Conservation (phyloP, 139 green algal species). For the Chlorella sp. region DNA sequence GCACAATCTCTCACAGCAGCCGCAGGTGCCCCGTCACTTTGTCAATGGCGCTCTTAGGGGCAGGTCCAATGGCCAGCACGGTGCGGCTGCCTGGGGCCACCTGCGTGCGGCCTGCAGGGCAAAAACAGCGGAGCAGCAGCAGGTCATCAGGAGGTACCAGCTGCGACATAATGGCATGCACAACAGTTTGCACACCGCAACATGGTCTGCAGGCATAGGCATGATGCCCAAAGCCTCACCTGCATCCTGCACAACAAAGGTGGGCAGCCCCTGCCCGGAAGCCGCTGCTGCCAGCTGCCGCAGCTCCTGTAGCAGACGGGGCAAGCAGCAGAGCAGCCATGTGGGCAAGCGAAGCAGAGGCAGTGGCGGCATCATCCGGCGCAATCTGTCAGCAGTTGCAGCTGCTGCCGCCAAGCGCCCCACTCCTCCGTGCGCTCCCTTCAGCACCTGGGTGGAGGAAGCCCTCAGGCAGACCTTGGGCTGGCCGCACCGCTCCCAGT, state of each 20-base stretch:
- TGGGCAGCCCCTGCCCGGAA: conserved; percentile 1
- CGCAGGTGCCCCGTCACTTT: conserved; percentile 77
- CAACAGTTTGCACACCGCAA: too few relatives aligned
- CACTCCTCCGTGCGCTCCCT: too few relatives aligned
- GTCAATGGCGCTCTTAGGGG: conserved; percentile 68
- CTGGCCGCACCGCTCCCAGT: conserved; percentile 79
- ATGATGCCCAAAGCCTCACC: not conserved
- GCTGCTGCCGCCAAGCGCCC: not conserved
- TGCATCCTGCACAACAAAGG: conserved; percentile 56
- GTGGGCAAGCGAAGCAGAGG: not conserved
- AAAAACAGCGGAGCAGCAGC: too few relatives aligned
- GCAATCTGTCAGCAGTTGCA: too few relatives aligned
- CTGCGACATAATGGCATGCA: too few relatives aligned
- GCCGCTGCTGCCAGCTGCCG: conserved; percentile 22
- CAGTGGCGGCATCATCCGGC: not conserved
- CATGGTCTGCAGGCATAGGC: too few relatives aligned
- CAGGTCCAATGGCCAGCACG: conserved; percentile 86
- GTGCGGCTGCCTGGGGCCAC: conserved; percentile 83
- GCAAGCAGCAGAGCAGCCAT: not conserved
- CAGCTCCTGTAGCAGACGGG: conserved; percentile 23
- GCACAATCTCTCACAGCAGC: conserved; percentile 64
- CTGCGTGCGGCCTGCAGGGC: conserved; percentile 85
- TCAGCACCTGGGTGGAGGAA: conserved; percentile 28
- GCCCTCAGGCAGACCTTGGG: conserved; percentile 86
- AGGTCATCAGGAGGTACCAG: not conserved